Base-by-base conservation (phyloP, 2,329 filamentous ascomycete genomes). In the Huntiella decipiens region DNA sequence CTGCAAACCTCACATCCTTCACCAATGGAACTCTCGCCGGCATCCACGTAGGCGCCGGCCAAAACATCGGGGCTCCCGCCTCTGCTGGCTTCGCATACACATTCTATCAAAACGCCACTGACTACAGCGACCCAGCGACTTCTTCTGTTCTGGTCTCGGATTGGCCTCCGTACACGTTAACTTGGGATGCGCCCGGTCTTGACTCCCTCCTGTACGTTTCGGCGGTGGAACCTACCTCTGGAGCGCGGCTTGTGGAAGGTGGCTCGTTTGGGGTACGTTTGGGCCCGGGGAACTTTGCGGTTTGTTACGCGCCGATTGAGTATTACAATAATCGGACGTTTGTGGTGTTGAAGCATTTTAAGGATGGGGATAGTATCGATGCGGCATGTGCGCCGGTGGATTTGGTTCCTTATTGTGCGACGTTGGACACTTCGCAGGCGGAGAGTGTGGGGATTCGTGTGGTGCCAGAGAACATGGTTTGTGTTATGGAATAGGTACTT, bases 41-140 rank as follows among this genome's bases (percentile, higher is more conserved):
- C 0, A 60, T 70, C 51, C 57, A 70, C 33, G 42, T 44, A 15
- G 46, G 46, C 5, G 46, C 46, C 12, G 56, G 60, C 53, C 60
- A 54, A 49, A 57, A 57, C 40, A 46, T 71, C 19, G 55, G 57
- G 38, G 61, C 59, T 40, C 62, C 66, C 36, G 57, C 57, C 5
- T 65, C 66, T 33, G 62, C 66, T 1, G 65, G 62, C 1, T 48
- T 58, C 42, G 22, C 22, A 10, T 28, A 28, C 8, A 52, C 64
- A 48, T 71, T 71, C 53, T 71, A 70, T 60, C 57, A 65, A 47
- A 71, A 72, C 52, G 66, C 63, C 52, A 68, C 67, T 10, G 58
- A 57, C 10, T 48, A 57, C 37, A 54, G n/a, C 3, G n/a, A 31
- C 10, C 7, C 6, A 28, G 8, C 7, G 8, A 28, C n/a, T 5